A percentile compares a stretch with the other conserved stretches of the same genome.
Evolutionary conservation across 352 stramenopile species (phyloP).

Genomic region (Phytophthora macrochlamydospora): DNA sequence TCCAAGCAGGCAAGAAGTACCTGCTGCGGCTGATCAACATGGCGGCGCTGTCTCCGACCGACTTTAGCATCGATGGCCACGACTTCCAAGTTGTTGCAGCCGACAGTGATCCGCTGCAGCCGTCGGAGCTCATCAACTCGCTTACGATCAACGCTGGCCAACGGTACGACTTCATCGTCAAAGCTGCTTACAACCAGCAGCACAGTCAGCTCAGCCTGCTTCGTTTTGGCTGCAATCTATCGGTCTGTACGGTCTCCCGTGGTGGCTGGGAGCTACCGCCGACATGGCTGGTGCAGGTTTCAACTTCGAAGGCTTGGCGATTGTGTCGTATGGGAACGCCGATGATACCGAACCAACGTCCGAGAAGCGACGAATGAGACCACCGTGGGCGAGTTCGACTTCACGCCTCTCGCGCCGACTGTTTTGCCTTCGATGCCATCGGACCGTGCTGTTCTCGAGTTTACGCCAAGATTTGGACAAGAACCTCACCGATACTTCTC

Average conservation of each 20-base stretch:
- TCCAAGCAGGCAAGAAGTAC: conserved; percentile 18
- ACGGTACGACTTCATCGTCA: conserved; percentile 36
- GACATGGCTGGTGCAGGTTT: conserved; percentile 7
- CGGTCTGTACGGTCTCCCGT: too few species aligned
- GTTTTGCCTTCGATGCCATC: not conserved
- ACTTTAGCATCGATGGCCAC: conserved; percentile 45
- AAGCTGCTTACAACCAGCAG: conserved; percentile 1
- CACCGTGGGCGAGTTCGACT: not conserved
- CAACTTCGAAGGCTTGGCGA: conserved; percentile 3
- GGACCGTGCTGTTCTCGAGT: not conserved
- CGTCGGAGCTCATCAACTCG: conserved; percentile 25
- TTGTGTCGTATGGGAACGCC: conserved; percentile 29
- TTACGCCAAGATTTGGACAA: not conserved
- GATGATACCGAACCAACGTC: not conserved
- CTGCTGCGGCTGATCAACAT: conserved; percentile 2
- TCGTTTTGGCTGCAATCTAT: too few species aligned
- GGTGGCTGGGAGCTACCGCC: too few species aligned
- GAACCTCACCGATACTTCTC: not conserved
- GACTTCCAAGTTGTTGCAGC: conserved; percentile 17
- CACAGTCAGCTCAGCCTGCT: too few species aligned
- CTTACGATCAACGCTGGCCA: conserved; percentile 37
- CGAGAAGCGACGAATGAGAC: not conserved
- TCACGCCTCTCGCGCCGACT: not conserved
- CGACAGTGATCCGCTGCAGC: conserved; percentile 25
- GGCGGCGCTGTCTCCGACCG: conserved; percentile 10